Conservation (phyloP, 495 filamentous ascomycete species). For the Tuber calosporum region DNA sequence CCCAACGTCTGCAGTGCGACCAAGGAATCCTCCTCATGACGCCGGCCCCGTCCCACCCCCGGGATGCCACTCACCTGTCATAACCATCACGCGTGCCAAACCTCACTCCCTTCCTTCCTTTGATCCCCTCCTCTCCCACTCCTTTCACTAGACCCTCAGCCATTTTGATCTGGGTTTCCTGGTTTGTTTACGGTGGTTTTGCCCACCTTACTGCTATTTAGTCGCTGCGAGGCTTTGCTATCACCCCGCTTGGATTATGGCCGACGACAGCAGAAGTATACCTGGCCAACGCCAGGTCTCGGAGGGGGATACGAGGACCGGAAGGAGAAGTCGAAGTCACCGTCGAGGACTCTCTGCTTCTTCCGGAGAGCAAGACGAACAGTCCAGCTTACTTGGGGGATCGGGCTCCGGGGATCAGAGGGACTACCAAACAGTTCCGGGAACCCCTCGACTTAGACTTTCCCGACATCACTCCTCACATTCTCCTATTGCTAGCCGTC, state of each 20-base stretch:
- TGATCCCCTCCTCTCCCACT: constrained; percentile 21
- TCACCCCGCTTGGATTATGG: not conserved
- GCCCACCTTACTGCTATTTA: not conserved
- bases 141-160: constrained; percentile 1
- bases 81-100: constrained; percentile 30
- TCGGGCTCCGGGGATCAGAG: constrained; percentile 20
- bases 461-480: constrained; percentile 32
- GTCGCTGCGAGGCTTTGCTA: not conserved
- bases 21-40: constrained; percentile 16
- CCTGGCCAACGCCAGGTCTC: constrained; percentile 21
- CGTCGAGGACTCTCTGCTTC: constrained; percentile 34
- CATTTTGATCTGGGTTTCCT: not conserved
- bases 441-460: constrained; percentile 37
- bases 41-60: constrained; percentile 21
- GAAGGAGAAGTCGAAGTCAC: constrained; percentile 29
- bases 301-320: constrained; percentile 24
- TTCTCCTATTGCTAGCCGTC: constrained; percentile 17
- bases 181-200: not conserved
- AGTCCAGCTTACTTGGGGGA: constrained; percentile 31
- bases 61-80: constrained; percentile 20
- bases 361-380: constrained; percentile 34
- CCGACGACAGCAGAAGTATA: not conserved
- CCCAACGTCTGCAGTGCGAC: not conserved
- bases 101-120: constrained; percentile 13
- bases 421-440: constrained; percentile 36